Conservation (phyloP, 2,329 filamentous ascomycete genomes). For the Scolecobasidium constrictum region DNA sequence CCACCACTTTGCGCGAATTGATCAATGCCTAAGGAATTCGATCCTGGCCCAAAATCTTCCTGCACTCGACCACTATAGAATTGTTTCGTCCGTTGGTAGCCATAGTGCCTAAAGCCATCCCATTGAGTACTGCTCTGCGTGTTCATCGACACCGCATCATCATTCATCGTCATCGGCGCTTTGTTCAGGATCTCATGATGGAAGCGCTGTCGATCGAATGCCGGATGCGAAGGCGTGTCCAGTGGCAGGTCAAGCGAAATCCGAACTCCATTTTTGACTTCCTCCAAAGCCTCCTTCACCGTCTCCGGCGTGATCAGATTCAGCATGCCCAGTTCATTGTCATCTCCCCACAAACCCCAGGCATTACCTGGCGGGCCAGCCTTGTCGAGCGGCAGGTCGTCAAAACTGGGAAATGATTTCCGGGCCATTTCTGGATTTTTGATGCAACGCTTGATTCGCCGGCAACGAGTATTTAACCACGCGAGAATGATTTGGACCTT, state of each 20-base stretch:
- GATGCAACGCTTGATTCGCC: no score
- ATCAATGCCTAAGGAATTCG: neutral
- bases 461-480: no score
- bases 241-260: neutral
- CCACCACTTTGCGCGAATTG: slow-evolving; percentile 28
- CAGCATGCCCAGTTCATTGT: slow-evolving; percentile 31
- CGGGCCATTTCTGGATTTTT: no score
- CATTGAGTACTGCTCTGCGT: slow-evolving; percentile 36
- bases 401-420: no score
- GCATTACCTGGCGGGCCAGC: slow-evolving; percentile 8
- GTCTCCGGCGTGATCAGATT: slow-evolving; percentile 35
- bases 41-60: slow-evolving; percentile 21
- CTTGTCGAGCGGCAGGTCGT: neutral
- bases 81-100: neutral
- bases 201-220: slow-evolving; percentile 20
- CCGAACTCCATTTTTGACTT: neutral
- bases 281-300: slow-evolving; percentile 27
- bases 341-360: slow-evolving; percentile 34
- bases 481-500: no score
- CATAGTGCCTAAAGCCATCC: slow-evolving; percentile 22
- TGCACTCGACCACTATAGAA: neutral
- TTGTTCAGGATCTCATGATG: slow-evolving; percentile 5
- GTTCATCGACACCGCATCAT: slow-evolving; percentile 35
- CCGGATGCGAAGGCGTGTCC: slow-evolving; percentile 13
- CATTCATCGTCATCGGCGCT: slow-evolving; percentile 13